phyloP scores from a whole-genome alignment of 495 filamentous ascomycete genomes.

The Lasiosphaeria ovina region DNA sequence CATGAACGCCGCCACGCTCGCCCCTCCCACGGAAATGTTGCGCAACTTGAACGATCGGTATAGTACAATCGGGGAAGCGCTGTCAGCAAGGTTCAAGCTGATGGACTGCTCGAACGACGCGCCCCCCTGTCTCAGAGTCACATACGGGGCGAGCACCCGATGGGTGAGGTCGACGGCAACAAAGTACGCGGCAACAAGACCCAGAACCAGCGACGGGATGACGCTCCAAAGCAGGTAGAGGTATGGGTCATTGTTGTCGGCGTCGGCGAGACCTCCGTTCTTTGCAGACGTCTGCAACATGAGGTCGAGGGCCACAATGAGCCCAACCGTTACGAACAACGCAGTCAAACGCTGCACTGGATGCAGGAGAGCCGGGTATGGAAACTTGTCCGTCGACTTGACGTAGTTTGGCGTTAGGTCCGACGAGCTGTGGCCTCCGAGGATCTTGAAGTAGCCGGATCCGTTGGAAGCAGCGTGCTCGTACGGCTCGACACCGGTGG shows the following conservation, averaged over 20 bases:
- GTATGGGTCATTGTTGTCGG: slow-evolving; percentile 14
- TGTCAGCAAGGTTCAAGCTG: slow-evolving; percentile 22
- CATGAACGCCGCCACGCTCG: slow-evolving; percentile 16
- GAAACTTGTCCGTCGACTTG: slow-evolving; percentile 12
- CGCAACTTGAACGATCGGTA: slow-evolving; percentile 16
- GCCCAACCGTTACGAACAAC: slow-evolving; percentile 10
- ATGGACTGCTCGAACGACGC: slow-evolving; percentile 18
- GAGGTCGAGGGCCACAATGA: slow-evolving; percentile 24
- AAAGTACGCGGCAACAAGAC: slow-evolving; percentile 19
- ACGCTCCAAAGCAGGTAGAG: slow-evolving; percentile 27
- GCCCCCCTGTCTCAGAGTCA: slow-evolving; percentile 7
- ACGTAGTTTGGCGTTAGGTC: slow-evolving; percentile 12
- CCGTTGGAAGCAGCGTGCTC: slow-evolving; percentile 14
- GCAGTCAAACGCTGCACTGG: slow-evolving; percentile 12
- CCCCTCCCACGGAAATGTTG: slow-evolving; percentile 16
- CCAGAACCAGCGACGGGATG: slow-evolving; percentile 19
- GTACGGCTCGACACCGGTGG: slow-evolving; percentile 24
- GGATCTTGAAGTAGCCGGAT: slow-evolving; percentile 23
- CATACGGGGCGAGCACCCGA: slow-evolving; percentile 22
- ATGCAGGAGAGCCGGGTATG: slow-evolving; percentile 18
- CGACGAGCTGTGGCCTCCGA: slow-evolving; percentile 6
- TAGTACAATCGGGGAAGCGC: slow-evolving; percentile 12
- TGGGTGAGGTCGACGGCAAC: slow-evolving; percentile 13
- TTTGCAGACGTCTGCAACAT: slow-evolving; percentile 19
- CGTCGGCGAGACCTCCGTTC: slow-evolving; percentile 23